Conservation (phyloP, 495 filamentous ascomycete genomes). For the Neurospora intermedia region DNA sequence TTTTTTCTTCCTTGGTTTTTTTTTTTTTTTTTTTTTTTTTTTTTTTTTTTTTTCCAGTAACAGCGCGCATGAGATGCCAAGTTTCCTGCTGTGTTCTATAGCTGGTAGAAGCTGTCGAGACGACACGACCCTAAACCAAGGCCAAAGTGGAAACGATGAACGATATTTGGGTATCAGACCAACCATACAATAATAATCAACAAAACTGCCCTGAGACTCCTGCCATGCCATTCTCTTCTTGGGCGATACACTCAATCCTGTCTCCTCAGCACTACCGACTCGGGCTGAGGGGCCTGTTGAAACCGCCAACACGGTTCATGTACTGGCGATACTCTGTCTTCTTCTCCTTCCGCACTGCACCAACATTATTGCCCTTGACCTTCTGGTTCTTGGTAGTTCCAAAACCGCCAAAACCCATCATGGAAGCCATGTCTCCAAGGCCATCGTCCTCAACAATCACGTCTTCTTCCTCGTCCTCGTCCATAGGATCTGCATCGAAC, state of each 20-base stretch:
- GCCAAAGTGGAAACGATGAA: background rate
- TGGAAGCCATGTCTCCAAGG: slow-evolving; percentile 61
- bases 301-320: slow-evolving; percentile 95
- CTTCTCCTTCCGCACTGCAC: slow-evolving; percentile 83
- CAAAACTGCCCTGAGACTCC: background rate
- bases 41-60: background rate
- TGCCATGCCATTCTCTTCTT: background rate
- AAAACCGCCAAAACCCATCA: slow-evolving; percentile 85
- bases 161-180: background rate
- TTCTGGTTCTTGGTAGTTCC: slow-evolving; percentile 84
- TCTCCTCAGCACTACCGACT: slow-evolving; percentile 18
- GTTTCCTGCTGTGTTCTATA: background rate
- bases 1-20: no score
- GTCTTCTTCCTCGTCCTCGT: slow-evolving; percentile 37
- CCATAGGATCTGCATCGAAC: slow-evolving; percentile 32
- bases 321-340: slow-evolving; percentile 94
- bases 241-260: background rate
- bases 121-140: background rate
- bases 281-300: slow-evolving; percentile 77
- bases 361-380: slow-evolving; percentile 79
- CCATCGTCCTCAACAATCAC: slow-evolving; percentile 51
- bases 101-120: background rate
- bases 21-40: no score
- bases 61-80: background rate
- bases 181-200: background rate